Evolutionary conservation across 164 flowering plant genomes (phyloP), one percentile per base, ranked within the genome.

Genomic region (Stephania cephalantha): DNA sequence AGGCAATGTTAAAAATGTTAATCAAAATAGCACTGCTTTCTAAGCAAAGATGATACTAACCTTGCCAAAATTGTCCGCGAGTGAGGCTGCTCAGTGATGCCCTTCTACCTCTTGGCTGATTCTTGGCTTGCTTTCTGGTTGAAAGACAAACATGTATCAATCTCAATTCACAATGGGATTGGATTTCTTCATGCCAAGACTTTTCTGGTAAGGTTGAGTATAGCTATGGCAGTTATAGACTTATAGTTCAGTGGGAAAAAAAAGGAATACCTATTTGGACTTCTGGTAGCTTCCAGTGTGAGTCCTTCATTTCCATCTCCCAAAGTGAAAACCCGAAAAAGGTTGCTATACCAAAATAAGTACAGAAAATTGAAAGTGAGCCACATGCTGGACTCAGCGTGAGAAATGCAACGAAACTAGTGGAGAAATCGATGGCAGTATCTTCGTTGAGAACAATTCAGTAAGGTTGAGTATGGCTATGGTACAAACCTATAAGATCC

Each of bases 401-500:
- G 68, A 4, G 20, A 72, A 68, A 64, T 44, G 53, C 25, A 73
- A 42, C 10, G 46, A 75, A 58, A 71, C 48, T 50, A 52, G 71
- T 31, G 35, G 61, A 71, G 42, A 72, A 53, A 18, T 7, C 5
- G 20, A 13, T 58, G 64, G 17, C 12, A 5, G 6, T 15, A 58
- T 58, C 18, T 18, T 58, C 64, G 12, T 58, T 58, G 20, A 58
- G 20, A 58, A 18, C 1, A 13, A 15, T 58, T 15, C 64, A 58
- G 20, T 30, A 44, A 69, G n/a, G 65, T 58, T 30, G 53, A 31
- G 67, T 75, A 64, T 73, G n/a, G 58, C n/a, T 0, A 66, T 46
- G 73, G 68, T 70, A 77, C 79, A 73, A 71, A 88, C 95, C 93
- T 85, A 76, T 91, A 91, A 70, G 96, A 89, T 53, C 93, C 96